Evolutionary conservation across 345 rosid genomes (phyloP).

Genomic region (Populus simonii): DNA sequence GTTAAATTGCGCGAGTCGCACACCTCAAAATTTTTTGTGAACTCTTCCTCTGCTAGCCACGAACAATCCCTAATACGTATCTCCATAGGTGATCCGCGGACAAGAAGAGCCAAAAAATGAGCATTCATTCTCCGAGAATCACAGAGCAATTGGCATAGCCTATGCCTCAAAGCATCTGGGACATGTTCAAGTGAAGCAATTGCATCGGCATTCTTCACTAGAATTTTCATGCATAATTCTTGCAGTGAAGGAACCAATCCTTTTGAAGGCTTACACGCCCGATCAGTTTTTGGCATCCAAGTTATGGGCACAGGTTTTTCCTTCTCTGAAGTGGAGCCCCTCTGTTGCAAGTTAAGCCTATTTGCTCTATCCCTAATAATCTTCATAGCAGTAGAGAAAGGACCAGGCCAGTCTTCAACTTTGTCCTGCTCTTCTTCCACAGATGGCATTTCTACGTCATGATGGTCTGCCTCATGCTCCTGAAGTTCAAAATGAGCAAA

Average conservation of each 20-base stretch:
- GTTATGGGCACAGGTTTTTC: slow-evolving; percentile 27
- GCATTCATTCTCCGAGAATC: slow-evolving; percentile 60
- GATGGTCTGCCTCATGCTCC: slow-evolving; percentile 24
- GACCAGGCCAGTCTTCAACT: slow-evolving; percentile 94
- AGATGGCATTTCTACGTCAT: slow-evolving; percentile 26
- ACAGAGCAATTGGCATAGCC: slow-evolving; percentile 62
- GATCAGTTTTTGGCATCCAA: slow-evolving; percentile 59
- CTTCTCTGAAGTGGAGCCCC: slow-evolving; percentile 15
- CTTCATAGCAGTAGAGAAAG: slow-evolving; percentile 94
- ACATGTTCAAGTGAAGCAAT: slow-evolving; percentile 70
- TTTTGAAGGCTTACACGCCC: slow-evolving; percentile 15
- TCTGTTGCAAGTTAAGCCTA: slow-evolving; percentile 19
- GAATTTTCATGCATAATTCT: slow-evolving; percentile 49
- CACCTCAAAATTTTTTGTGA: slow-evolving; percentile 43
- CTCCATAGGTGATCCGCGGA: slow-evolving; percentile 63
- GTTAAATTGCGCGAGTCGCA: slow-evolving; percentile 64
- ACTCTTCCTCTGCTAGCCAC: slow-evolving; percentile 80
- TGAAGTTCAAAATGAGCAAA: slow-evolving; percentile 63
- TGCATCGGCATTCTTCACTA: slow-evolving; percentile 75
- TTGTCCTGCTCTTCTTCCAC: slow-evolving; percentile 31
- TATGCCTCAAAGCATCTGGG: slow-evolving; percentile 69
- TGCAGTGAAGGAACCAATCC: slow-evolving; percentile 48
- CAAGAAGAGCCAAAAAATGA: slow-evolving; percentile 54
- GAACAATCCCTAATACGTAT: slow-evolving; percentile 73
- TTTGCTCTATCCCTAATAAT: slow-evolving; percentile 67